phyloP scores from a whole-genome alignment of 345 rosid genomes.

The Salix brachista region DNA sequence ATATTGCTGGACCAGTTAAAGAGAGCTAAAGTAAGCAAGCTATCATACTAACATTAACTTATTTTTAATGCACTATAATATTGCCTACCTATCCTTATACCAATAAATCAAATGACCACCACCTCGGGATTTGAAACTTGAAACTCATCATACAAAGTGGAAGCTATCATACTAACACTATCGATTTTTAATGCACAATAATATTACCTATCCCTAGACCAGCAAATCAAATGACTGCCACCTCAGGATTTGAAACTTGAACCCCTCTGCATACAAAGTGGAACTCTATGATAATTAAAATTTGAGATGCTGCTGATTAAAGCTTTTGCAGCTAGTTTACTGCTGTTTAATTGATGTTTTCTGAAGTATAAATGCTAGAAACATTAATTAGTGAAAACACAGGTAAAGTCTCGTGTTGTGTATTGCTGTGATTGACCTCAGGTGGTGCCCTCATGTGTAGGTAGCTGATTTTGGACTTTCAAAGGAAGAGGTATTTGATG shows the following conservation, averaged over 20 bases:
- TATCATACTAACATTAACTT: slow-evolving; percentile 4
- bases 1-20: slow-evolving; percentile 75
- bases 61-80: not conserved
- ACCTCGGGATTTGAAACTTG: not conserved
- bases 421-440: not conserved
- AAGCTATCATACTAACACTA: not conserved
- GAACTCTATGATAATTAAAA: not conserved
- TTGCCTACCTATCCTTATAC: not conserved
- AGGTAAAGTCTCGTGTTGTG: not conserved
- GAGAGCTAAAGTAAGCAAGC: slow-evolving; percentile 74
- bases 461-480: slow-evolving; percentile 97
- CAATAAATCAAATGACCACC: not conserved
- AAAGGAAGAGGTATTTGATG: slow-evolving; percentile 75
- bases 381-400: not conserved
- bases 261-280: not conserved
- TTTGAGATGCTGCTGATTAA: not conserved
- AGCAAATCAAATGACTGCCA: not conserved
- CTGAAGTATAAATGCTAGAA: not conserved
- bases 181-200: not conserved
- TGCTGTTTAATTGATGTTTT: not conserved
- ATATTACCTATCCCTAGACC: not conserved
- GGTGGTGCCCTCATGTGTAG: slow-evolving; percentile 25
- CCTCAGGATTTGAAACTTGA: not conserved
- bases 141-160: not conserved
- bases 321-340: not conserved